Conservation (phyloP, 768 basidiomycete species). For the Boletus rufocinnamomeus region DNA sequence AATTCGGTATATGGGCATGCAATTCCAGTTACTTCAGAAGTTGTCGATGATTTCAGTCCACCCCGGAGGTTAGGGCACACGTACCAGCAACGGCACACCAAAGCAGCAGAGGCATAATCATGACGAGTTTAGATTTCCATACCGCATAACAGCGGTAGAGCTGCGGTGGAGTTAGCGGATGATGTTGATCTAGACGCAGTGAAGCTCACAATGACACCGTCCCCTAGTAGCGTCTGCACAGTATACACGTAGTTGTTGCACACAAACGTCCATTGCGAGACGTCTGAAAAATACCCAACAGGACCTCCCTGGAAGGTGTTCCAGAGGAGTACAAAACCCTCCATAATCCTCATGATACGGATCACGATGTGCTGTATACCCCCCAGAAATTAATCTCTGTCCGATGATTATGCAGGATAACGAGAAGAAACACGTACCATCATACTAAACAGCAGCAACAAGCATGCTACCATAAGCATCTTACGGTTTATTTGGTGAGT, state of each 20-base stretch:
- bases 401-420: neutral
- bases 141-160: neutral
- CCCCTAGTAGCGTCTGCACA: neutral
- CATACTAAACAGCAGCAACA: neutral
- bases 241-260: slow-evolving; percentile 1
- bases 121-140: neutral
- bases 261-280: neutral
- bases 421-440: neutral
- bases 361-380: neutral
- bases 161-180: neutral
- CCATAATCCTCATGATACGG: neutral
- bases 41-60: neutral
- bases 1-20: neutral
- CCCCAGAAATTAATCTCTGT: neutral
- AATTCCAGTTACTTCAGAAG: neutral
- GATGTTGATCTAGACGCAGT: neutral
- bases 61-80: neutral
- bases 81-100: neutral
- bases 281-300: neutral
- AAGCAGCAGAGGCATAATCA: neutral
- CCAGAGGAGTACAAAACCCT: neutral
- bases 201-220: neutral
- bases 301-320: neutral
- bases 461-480: neutral
- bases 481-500: neutral